Conservation (phyloP, 2,329 filamentous ascomycete genomes). For the Aspergillus niger region DNA sequence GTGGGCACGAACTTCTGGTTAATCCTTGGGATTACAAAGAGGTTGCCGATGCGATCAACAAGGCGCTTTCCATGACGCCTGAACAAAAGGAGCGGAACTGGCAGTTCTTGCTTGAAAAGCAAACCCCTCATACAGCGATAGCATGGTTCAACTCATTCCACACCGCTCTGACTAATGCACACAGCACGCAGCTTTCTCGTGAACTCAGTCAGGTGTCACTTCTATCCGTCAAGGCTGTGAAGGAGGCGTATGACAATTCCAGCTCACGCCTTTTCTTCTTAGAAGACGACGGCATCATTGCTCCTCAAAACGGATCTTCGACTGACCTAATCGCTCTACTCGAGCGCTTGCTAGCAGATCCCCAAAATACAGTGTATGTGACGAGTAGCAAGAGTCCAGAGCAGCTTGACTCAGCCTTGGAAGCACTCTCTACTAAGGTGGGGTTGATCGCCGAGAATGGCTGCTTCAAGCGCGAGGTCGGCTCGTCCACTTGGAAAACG, state of each 20-base stretch:
- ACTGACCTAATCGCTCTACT: constrained; percentile 77
- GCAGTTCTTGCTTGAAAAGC: constrained; percentile 69
- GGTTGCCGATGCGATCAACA: constrained; percentile 80
- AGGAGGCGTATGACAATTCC: constrained; percentile 65
- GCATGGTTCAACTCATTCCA: constrained; percentile 78
- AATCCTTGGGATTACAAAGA: constrained; percentile 94
- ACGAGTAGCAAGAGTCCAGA: constrained; percentile 84
- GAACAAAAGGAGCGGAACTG: constrained; percentile 74
- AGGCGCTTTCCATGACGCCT: constrained; percentile 75
- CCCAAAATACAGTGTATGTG: constrained; percentile 81
- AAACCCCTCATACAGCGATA: constrained; percentile 76
- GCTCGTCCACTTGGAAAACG: constrained; percentile 68
- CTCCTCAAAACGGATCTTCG: constrained; percentile 71
- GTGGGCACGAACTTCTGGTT: constrained; percentile 74
- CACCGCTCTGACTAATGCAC: constrained; percentile 68
- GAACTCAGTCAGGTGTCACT: constrained; percentile 80
- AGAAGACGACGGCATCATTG: constrained; percentile 83
- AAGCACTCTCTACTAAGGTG: constrained; percentile 66
- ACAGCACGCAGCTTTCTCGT: constrained; percentile 76
- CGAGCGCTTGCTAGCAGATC: constrained; percentile 73
- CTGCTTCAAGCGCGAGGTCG: constrained; percentile 75
- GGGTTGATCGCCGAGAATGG: constrained; percentile 93
- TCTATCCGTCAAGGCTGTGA: constrained; percentile 66
- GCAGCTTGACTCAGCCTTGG: constrained; percentile 78
- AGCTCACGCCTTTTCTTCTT: constrained; percentile 77